Evolutionary conservation across 75 land plant species (phyloP), one percentile per base, ranked within the genome.

Genomic region (Cryptomeria japonica): DNA sequence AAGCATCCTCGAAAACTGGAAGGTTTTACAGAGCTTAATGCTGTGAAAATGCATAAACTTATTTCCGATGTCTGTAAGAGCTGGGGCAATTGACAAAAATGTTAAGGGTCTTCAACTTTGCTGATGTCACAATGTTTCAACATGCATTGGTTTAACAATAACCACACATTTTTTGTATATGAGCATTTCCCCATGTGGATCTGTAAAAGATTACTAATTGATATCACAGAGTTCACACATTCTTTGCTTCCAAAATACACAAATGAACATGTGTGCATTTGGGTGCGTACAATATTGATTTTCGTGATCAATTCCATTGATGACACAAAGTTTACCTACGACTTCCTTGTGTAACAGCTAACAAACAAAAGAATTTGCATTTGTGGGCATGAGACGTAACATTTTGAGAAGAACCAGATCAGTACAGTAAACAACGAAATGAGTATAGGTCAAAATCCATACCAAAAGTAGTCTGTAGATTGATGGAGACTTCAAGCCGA

Each of bases 401-500:
- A 75, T 75, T 72, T 72, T 75, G 34, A 46, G 55, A 70, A 46
- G n/a, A 10, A 32, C 73, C 41, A 19, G 84, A 73, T 15, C 51
- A 32, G 55, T 47, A 85, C 41, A 49, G 47, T 46, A 84, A 41
- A 85, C 9, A 85, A 18, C 36, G 42, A 44, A 73, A 64, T 18
- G 34, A 28, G 28, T 10, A 28, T 28, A 19, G 16, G 15, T 44
- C 6, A 83, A n/a, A 80, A 83, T 77, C 25, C 92, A 80, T 89
- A 96, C 98, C 96, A 76, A 97, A 97, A 44, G 96, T 93, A n/a
- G 97, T 89, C 25, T 90, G 91, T 32, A 97, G 89, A 22, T 87
- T 85, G 84, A 94, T 87, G 51, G 90, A 88, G 84, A 97, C 88
- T 86, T 96, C 95, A 80, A 90, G 90, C 28, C 88, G 90, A 8